Conservation (phyloP, 2,329 filamentous ascomycete genomes). For the Colletotrichum simmondsii region DNA sequence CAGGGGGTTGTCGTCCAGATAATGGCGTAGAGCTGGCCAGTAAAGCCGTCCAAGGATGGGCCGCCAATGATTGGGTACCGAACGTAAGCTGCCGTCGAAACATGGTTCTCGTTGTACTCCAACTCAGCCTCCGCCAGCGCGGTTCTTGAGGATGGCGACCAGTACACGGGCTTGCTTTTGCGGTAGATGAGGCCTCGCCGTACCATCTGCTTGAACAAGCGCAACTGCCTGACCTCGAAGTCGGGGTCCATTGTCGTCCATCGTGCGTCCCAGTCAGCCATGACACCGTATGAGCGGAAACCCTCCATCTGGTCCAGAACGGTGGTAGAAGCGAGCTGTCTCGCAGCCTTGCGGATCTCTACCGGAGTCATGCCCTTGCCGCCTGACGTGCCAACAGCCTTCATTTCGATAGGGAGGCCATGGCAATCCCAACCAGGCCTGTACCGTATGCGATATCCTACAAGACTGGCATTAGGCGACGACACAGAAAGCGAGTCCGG, state of each 20-base stretch:
- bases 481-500: neutral
- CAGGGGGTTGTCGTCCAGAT: conserved; percentile 99
- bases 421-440: conserved; percentile 98
- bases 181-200: conserved; percentile 79
- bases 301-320: conserved; percentile 78
- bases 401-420: conserved; percentile 95
- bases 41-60: conserved; percentile 50
- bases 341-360: conserved; percentile 72
- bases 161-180: conserved; percentile 85
- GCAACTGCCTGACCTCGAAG: conserved; percentile 81
- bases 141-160: conserved; percentile 82
- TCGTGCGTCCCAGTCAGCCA: conserved; percentile 81
- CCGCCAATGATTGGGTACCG: conserved; percentile 75
- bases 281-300: conserved; percentile 80
- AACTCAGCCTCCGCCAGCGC: conserved; percentile 87
- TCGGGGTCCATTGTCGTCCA: conserved; percentile 84
- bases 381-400: conserved; percentile 76
- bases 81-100: conserved; percentile 81
- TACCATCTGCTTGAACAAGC: conserved; percentile 81
- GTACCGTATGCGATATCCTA: conserved; percentile 78
- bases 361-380: conserved; percentile 59
- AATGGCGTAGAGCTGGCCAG: conserved; percentile 75
- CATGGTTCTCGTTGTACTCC: conserved; percentile 82
- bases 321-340: conserved; percentile 74
- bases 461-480: neutral